Conservation (phyloP, 1,284 basidiomycete species). For the Moesziomyces parantarcticus region DNA sequence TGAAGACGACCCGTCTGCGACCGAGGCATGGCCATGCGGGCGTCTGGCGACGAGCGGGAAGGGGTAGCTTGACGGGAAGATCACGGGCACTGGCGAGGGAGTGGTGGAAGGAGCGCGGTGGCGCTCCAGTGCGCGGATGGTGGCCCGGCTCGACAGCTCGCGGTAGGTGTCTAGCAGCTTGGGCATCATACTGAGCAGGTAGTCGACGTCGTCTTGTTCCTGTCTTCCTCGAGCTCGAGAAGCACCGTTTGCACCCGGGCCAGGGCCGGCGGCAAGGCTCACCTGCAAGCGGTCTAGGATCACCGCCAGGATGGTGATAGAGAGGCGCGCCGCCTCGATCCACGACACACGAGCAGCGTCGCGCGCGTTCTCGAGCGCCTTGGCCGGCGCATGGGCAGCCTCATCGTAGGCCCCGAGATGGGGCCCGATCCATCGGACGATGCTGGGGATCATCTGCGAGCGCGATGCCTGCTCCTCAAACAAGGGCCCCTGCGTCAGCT, state of each 20-base stretch:
- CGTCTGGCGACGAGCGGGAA: constrained; percentile 82
- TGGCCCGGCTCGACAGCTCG: constrained; percentile 79
- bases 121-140: constrained; percentile 77
- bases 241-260: constrained; percentile 1
- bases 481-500: constrained; percentile 86
- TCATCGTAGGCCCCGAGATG: constrained; percentile 88
- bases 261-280: constrained; percentile 16
- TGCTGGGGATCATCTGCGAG: constrained; percentile 82
- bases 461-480: constrained; percentile 86
- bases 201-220: constrained; percentile 94
- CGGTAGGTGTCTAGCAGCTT: constrained; percentile 86
- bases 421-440: constrained; percentile 93
- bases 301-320: constrained; percentile 74
- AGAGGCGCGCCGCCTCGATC: constrained; percentile 86
- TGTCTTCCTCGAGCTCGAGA: constrained; percentile 68
- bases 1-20: constrained; percentile 45
- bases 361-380: constrained; percentile 45
- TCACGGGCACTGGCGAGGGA: constrained; percentile 78
- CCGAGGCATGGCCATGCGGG: constrained; percentile 70
- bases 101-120: constrained; percentile 73
- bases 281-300: constrained; percentile 87
- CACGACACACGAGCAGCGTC: constrained; percentile 80
- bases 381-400: constrained; percentile 19
- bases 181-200: constrained; percentile 84
- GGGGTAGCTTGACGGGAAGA: constrained; percentile 92